These are phyloP conservation scores for Fonsecaea monophora DNA, from an alignment of 2,329 filamentous ascomycete species.

Conservation along the genomic window DNA sequence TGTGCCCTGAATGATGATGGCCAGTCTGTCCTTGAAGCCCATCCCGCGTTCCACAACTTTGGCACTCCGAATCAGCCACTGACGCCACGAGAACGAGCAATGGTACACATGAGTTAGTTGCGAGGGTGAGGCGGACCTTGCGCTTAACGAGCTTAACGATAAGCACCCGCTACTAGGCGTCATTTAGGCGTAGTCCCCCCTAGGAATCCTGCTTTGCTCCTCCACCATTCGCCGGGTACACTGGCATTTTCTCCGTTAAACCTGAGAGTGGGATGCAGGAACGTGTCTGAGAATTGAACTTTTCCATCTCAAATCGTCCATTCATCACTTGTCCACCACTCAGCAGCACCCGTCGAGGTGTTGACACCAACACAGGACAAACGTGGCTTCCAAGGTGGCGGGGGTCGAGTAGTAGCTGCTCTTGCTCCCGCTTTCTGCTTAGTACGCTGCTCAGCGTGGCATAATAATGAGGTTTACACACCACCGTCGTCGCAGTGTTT, in stretches of 20 bases:
- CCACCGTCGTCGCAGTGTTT: neutral
- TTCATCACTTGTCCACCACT: neutral
- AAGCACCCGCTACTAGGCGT: slow-evolving; percentile 20
- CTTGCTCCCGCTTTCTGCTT: slow-evolving; percentile 14
- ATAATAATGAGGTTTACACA: slow-evolving; percentile 12
- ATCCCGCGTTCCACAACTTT: neutral
- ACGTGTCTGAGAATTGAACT: slow-evolving; percentile 16
- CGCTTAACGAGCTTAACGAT: slow-evolving; percentile 18
- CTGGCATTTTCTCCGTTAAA: slow-evolving; percentile 10
- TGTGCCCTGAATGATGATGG: neutral
- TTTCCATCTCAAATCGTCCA: slow-evolving; percentile 11
- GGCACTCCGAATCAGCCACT: slow-evolving; percentile 14
- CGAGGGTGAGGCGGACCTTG: neutral
- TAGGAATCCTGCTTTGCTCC: slow-evolving; percentile 12
- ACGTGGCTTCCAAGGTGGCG: slow-evolving; percentile 7
- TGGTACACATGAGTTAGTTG: neutral
- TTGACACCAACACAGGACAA: neutral
- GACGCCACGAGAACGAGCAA: slow-evolving; percentile 4
- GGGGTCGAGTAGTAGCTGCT: neutral
- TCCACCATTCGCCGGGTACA: slow-evolving; percentile 21
- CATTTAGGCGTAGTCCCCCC: slow-evolving; percentile 10
- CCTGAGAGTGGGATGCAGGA: slow-evolving; percentile 28
- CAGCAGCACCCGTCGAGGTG: neutral
- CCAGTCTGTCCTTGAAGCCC: neutral
- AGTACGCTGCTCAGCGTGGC: slow-evolving; percentile 8